Conservation (phyloP, 2,329 filamentous ascomycete genomes). For the Cercospora sp. region DNA sequence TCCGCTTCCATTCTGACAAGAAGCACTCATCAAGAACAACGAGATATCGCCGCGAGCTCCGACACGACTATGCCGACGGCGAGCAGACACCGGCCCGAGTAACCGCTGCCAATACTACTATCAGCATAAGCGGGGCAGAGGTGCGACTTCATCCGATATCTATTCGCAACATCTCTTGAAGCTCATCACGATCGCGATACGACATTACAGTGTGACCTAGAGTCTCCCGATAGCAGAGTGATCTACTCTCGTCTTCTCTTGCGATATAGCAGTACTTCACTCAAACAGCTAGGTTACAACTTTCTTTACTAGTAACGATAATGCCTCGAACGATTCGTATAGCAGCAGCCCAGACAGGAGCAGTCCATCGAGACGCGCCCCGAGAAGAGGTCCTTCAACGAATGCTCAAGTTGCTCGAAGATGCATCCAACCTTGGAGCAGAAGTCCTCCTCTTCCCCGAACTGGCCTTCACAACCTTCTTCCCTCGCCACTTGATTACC, state of each 20-base stretch:
- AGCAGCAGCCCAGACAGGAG: slow-evolving; percentile 56
- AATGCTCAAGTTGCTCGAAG: slow-evolving; percentile 52
- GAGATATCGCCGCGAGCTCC: not conserved
- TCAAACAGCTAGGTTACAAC: not conserved
- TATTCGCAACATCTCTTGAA: not conserved
- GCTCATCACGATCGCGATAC: not conserved
- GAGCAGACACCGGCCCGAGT: slow-evolving; percentile 6
- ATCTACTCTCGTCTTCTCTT: not conserved
- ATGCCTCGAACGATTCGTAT: slow-evolving; percentile 47
- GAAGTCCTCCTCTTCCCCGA: slow-evolving; percentile 56
- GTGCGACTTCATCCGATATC: not conserved
- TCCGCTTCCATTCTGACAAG: not conserved
- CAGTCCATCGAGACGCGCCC: slow-evolving; percentile 45
- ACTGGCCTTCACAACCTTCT: slow-evolving; percentile 57
- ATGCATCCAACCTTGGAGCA: slow-evolving; percentile 46
- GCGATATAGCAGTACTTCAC: not conserved
- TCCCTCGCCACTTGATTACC: slow-evolving; percentile 52
- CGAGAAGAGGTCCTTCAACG: slow-evolving; percentile 47
- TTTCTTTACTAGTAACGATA: not conserved
- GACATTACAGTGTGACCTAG: not conserved
- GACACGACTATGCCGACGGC: not conserved
- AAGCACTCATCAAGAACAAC: not conserved
- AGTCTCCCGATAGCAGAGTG: not conserved
- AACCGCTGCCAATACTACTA: not conserved
- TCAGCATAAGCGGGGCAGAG: slow-evolving; percentile 4